These are phyloP conservation scores for Saccharum spontaneum DNA, from an alignment of 176 grass and related monocot genomes.

Conservation along the genomic window DNA sequence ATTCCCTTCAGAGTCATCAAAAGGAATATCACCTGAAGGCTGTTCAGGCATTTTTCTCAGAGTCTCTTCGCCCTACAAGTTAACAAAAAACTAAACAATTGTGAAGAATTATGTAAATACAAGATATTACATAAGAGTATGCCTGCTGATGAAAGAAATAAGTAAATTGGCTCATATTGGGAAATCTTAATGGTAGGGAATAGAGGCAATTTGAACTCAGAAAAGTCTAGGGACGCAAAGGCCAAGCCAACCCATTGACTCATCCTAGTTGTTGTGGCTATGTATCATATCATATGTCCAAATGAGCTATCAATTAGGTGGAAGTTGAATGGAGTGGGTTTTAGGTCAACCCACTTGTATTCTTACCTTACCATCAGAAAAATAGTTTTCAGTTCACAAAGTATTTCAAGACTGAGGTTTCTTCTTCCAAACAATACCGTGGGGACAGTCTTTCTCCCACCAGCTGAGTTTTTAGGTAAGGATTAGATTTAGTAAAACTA, in stretches of 20 bases:
- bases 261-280: not conserved
- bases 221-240: not conserved
- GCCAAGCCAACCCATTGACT: not conserved
- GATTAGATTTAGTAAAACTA: not conserved
- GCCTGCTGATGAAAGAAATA: slow-evolving; percentile 9
- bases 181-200: slow-evolving; percentile 13
- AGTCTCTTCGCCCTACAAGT: slow-evolving; percentile 37
- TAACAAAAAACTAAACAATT: not conserved
- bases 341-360: not conserved
- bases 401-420: not conserved
- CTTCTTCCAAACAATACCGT: not conserved
- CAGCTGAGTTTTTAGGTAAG: not conserved
- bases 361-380: slow-evolving; percentile 4
- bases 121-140: not conserved
- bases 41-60: slow-evolving; percentile 5
- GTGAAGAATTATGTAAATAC: not conserved
- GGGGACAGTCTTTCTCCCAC: not conserved
- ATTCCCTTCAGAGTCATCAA: slow-evolving; percentile 23
- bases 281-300: not conserved
- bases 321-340: not conserved
- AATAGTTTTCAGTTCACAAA: not conserved
- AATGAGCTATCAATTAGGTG: not conserved
- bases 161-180: slow-evolving; percentile 2
- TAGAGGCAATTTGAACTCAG: not conserved
- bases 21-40: slow-evolving; percentile 19